Conservation (phyloP, 176 grass and related monocot species). For the Neostapfia colusana region DNA sequence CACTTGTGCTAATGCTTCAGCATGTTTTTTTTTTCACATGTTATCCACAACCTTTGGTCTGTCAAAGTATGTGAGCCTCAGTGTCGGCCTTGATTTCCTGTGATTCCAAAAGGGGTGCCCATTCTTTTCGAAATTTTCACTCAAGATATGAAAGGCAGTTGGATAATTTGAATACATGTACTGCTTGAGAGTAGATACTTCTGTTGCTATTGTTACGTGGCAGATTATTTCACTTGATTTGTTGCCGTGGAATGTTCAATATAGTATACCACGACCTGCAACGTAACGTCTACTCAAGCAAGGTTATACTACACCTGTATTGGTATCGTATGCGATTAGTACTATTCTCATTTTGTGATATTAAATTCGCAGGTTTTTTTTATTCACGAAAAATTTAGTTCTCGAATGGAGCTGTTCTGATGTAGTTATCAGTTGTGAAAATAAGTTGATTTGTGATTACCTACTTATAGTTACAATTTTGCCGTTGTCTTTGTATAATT, state of each 20-base stretch:
- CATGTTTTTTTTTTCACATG: constrained; percentile 16
- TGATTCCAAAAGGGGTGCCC: not conserved
- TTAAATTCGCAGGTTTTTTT: not conserved
- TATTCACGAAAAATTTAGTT: not conserved
- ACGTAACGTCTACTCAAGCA: not conserved
- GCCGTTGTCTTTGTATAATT: not conserved
- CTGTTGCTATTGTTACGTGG: not conserved
- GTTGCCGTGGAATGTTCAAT: not conserved
- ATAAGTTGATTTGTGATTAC: not conserved
- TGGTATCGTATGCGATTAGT: constrained; percentile 35
- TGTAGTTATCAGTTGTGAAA: not conserved
- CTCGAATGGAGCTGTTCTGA: not conserved
- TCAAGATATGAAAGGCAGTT: not conserved
- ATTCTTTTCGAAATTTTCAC: not conserved
- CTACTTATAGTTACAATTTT: not conserved
- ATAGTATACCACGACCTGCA: not conserved
- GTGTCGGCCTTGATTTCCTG: constrained; percentile 21
- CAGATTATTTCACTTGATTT: not conserved
- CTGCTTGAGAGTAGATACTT: not conserved
- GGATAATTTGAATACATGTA: not conserved
- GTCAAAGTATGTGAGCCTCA: constrained; percentile 26
- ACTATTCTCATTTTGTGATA: constrained; percentile 1
- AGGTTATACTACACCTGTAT: not conserved
- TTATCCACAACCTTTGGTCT: constrained; percentile 21
- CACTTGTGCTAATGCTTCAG: not conserved